Evolutionary conservation across 164 flowering plant species (phyloP), one percentile per base, ranked within the genome.

Genomic region (Annona cherimola): DNA sequence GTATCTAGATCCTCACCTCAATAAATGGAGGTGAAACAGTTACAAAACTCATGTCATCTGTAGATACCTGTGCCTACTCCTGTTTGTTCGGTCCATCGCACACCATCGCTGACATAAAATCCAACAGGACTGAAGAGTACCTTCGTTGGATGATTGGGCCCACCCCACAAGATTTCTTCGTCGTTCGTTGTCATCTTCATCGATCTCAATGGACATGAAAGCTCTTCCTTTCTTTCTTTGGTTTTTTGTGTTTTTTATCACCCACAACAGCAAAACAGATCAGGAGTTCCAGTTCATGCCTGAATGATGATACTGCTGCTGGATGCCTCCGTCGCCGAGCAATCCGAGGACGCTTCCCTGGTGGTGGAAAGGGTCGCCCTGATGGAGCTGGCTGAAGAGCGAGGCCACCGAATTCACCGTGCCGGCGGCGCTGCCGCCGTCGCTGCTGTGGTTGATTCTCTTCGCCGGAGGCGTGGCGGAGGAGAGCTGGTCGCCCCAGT

Each of bases 221-320:
- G n/a, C 44, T 66, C 55, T 11, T 42, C 44, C 43, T 64, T 40
- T 40, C 5, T 61, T 39, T 64, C n/a, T 64, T 41, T 64, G 11
- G 39, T 64, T 3, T 26, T 26, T 26, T 26, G 35, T 26, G 35
- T 26, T 26, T 26, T 50, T 50, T 50, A 11, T 50, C 14, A 19
- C 26, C 43, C 20, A 66, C 43, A 43, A 43, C 45, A 41, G 60
- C 14, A 19, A 19, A 19, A 14, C 18, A 19, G 42, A 64, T 35
- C 61, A 69, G 9, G 92, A 40, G 78, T 81, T 87, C 97, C 97
- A 92, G 69, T 88, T 86, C 82, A 88, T 73, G 55, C 89, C 89
- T 2, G 82, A 77, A 1, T 85, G 81, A 40, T 86, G 89, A 69
- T 74, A 90, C 0, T 86, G 81, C 41, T 81, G 85, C 73, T 91